phyloP scores from a whole-genome alignment of 2,329 filamentous ascomycete genomes.

The Penicillium aurantiogriseum region DNA sequence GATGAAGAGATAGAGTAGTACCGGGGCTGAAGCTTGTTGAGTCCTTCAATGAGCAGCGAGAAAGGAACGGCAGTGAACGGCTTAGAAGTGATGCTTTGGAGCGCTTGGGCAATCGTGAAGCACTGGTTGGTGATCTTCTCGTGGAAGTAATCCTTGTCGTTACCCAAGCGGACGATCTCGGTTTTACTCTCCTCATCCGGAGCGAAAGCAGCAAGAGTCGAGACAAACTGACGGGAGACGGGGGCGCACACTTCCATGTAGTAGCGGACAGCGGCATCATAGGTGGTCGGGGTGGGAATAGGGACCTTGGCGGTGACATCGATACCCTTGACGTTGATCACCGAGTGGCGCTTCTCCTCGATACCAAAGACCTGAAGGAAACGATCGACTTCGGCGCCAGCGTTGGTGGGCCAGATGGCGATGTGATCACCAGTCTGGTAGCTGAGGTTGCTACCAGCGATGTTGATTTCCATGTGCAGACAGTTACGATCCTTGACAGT shows the following conservation, averaged over 20 bases:
- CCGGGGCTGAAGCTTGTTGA: slow-evolving; percentile 92
- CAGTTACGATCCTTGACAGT: slow-evolving; percentile 88
- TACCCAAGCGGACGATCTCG: slow-evolving; percentile 83
- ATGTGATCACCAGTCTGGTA: slow-evolving; percentile 98
- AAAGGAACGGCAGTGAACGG: slow-evolving; percentile 86
- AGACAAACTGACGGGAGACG: slow-evolving; percentile 92
- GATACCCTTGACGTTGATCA: slow-evolving; percentile 84
- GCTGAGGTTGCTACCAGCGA: slow-evolving; percentile 81
- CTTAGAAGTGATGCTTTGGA: slow-evolving; percentile 70
- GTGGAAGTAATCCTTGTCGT: slow-evolving; percentile 94
- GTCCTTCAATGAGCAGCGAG: slow-evolving; percentile 87
- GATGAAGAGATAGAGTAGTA: slow-evolving; percentile 99
- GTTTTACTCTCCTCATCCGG: slow-evolving; percentile 80
- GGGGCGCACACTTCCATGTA: slow-evolving; percentile 96
- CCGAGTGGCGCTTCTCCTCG: slow-evolving; percentile 70
- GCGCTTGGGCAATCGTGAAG: slow-evolving; percentile 84
- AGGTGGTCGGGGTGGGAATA: slow-evolving; percentile 95
- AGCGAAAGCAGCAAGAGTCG: slow-evolving; percentile 82
- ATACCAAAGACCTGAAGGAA: slow-evolving; percentile 80
- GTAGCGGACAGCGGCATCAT: slow-evolving; percentile 88
- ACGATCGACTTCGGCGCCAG: slow-evolving; percentile 86
- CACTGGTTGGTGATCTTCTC: slow-evolving; percentile 76
- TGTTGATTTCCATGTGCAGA: slow-evolving; percentile 91
- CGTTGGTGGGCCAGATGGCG: slow-evolving; percentile 94
- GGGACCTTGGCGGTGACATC: slow-evolving; percentile 96